Percentiles rank a stretch among this genome's conserved stretches.
These are phyloP conservation scores for Heliamphora exappendiculata DNA, from an alignment of 148 eudicot genomes.

Conservation along the genomic window DNA sequence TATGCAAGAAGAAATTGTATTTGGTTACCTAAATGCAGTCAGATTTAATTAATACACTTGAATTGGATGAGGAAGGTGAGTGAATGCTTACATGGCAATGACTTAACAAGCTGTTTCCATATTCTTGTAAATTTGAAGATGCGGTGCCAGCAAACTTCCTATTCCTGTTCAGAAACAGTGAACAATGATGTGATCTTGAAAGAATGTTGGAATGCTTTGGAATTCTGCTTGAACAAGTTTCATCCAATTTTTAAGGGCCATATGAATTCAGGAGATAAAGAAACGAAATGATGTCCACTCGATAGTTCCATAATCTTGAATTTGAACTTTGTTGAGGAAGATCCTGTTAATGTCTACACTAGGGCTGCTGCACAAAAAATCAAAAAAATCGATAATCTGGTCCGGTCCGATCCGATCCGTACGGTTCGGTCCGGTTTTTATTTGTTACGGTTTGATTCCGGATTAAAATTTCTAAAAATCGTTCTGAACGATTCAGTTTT, in stretches of 20 bases:
- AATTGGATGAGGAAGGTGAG: neutral
- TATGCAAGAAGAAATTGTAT: neutral
- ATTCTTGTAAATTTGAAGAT: constrained; percentile 13
- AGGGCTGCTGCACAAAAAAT: too few relatives aligned
- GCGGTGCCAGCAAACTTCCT: neutral
- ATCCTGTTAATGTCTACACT: neutral
- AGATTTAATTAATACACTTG: neutral
- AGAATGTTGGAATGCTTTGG: neutral
- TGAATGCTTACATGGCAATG: constrained; percentile 22
- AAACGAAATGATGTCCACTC: neutral
- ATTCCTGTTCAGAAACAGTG: constrained; percentile 17
- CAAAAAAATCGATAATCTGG: too few relatives aligned
- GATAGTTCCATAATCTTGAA: neutral
- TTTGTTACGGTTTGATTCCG: too few relatives aligned
- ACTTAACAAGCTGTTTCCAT: constrained; percentile 9
- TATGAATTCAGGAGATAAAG: neutral
- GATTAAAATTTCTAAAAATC: too few relatives aligned
- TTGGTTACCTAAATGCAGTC: neutral
- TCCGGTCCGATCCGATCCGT: too few relatives aligned
- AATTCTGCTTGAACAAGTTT: neutral
- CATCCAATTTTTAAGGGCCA: neutral
- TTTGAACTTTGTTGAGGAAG: neutral
- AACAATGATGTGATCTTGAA: constrained; percentile 6
- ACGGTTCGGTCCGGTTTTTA: too few relatives aligned
- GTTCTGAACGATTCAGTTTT: too few relatives aligned